Conservation (phyloP, 2,329 filamentous ascomycete genomes). For the Epichloe uncinata region DNA sequence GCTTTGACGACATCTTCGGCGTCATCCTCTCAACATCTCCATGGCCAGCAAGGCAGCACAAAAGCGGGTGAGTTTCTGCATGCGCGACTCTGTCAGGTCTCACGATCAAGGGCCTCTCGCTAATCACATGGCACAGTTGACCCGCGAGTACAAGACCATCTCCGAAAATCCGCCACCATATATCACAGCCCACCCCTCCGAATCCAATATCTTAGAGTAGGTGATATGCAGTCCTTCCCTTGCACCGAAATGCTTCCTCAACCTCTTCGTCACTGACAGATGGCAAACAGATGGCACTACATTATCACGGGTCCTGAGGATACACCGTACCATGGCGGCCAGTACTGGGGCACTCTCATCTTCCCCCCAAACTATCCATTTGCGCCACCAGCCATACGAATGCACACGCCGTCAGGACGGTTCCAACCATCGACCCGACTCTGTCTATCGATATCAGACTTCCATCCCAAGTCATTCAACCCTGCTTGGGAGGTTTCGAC, state of each 20-base stretch:
- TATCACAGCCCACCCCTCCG: slow-evolving; percentile 79
- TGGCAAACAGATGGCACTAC: slow-evolving; percentile 64
- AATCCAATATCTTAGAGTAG: slow-evolving; percentile 81
- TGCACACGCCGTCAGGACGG: slow-evolving; percentile 94
- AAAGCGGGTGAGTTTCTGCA: slow-evolving; percentile 45
- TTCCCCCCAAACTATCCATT: slow-evolving; percentile 99
- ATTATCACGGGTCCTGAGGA: slow-evolving; percentile 88
- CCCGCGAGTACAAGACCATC: slow-evolving; percentile 49
- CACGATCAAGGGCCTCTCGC: slow-evolving; percentile 3
- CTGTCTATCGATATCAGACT: slow-evolving; percentile 92
- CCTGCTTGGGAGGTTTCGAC: slow-evolving; percentile 97
- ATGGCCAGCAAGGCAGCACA: slow-evolving; percentile 64
- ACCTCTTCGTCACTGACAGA: slow-evolving; percentile 2
- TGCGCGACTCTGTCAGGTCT: too few relatives aligned
- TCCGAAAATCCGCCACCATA: slow-evolving; percentile 71
- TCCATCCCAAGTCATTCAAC: slow-evolving; percentile 96
- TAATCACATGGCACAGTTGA: slow-evolving; percentile 30
- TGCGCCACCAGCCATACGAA: slow-evolving; percentile 90
- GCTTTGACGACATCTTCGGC: background rate
- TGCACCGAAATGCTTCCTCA: background rate
- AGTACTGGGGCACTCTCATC: slow-evolving; percentile 95
- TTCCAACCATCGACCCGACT: slow-evolving; percentile 88
- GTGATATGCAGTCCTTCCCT: background rate
- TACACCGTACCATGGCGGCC: slow-evolving; percentile 85
- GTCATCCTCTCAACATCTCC: slow-evolving; percentile 5